These are phyloP conservation scores for Leccinum broughii DNA, from an alignment of 768 basidiomycete genomes.

Conservation along the genomic window DNA sequence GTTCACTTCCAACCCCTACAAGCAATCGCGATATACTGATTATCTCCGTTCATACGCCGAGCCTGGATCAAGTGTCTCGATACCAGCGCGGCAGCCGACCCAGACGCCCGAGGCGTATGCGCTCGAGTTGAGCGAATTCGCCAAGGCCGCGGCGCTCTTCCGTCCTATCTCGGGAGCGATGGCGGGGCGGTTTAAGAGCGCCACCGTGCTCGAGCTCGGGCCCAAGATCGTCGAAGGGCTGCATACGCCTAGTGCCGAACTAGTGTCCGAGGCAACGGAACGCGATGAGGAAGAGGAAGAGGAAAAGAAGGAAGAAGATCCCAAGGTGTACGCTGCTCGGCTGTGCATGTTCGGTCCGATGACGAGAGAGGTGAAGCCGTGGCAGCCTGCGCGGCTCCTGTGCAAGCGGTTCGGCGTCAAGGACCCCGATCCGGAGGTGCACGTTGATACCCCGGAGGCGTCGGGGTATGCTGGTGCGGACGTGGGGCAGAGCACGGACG, in stretches of 20 bases:
- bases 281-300: constrained; percentile 40
- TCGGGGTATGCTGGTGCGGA: constrained; percentile 24
- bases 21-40: constrained; percentile 82
- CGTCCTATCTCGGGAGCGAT: constrained; percentile 91
- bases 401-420: constrained; percentile 94
- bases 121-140: constrained; percentile 83
- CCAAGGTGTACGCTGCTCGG: constrained; percentile 78
- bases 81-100: constrained; percentile 52
- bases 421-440: constrained; percentile 65
- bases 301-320: constrained; percentile 59
- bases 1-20: constrained; percentile 70
- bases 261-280: constrained; percentile 37
- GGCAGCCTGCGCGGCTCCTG: constrained; percentile 82
- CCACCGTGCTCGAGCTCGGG: constrained; percentile 66
- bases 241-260: constrained; percentile 52
- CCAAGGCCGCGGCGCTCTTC: constrained; percentile 85
- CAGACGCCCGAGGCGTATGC: constrained; percentile 72
- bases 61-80: constrained; percentile 41
- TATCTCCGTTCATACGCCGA: constrained; percentile 77
- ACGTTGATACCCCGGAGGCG: constrained; percentile 32
- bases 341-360: constrained; percentile 89
- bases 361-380: constrained; percentile 72
- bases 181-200: constrained; percentile 91
- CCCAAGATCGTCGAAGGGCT: constrained; percentile 67
- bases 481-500: neutral